Percentiles rank a stretch among this genome's conserved stretches.
Evolutionary conservation across 495 filamentous ascomycete species (phyloP).

Genomic region (Penicillium parvum): DNA sequence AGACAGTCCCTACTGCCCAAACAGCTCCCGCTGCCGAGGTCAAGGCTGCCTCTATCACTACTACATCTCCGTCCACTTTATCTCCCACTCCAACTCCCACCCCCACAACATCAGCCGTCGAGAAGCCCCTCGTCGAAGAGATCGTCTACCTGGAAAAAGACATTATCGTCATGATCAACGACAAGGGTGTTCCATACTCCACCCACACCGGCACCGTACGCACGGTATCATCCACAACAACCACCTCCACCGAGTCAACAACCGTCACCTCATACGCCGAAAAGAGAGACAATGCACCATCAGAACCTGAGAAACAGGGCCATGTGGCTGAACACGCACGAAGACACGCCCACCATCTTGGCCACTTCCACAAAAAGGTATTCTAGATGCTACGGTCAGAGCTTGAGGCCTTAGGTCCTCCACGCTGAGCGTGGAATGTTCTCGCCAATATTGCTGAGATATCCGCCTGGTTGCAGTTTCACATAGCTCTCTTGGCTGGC

Average conservation of each 20-base stretch:
- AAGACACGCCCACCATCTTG: conserved; percentile 25
- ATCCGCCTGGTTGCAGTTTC: conserved; percentile 1
- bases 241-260: conserved; percentile 17
- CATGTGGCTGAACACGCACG: conserved; percentile 8
- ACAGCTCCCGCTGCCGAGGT: conserved; percentile 2
- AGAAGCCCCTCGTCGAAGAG: conserved; percentile 28
- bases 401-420: background rate
- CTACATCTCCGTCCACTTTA: conserved; percentile 5
- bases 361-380: conserved; percentile 18
- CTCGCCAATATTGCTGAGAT: background rate
- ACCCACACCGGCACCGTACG: conserved; percentile 21
- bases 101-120: conserved; percentile 22
- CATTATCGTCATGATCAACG: conserved; percentile 34
- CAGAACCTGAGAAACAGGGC: conserved; percentile 13
- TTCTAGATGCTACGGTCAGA: conserved; percentile 5
- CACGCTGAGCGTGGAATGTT: conserved; percentile 14
- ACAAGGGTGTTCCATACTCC: conserved; percentile 17
- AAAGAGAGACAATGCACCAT: conserved; percentile 16
- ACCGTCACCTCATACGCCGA: conserved; percentile 26
- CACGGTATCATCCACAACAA: conserved; percentile 19
- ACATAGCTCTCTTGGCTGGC: background rate
- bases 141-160: conserved; percentile 36
- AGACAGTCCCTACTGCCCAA: too few relatives aligned
- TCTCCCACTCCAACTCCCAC: conserved; percentile 21
- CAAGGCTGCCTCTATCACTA: conserved; percentile 3